Evolutionary conservation across 345 rosid species (phyloP).

Genomic region (Durio zibethinus): DNA sequence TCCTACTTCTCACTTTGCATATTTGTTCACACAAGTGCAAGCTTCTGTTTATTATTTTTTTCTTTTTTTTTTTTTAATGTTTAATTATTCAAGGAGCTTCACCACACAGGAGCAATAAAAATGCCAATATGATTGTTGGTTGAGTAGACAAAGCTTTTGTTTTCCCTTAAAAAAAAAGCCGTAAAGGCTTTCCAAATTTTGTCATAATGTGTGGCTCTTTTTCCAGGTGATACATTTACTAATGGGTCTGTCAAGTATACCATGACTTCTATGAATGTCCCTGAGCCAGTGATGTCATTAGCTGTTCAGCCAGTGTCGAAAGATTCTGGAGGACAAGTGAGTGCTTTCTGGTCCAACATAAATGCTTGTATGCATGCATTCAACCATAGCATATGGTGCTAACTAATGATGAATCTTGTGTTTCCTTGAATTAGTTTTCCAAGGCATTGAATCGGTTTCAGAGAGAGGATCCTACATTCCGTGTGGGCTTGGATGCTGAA

Average conservation of each 20-base stretch:
- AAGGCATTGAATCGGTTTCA: slow-evolving; percentile 96
- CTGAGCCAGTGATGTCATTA: slow-evolving; percentile 98
- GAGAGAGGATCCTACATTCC: slow-evolving; percentile 97
- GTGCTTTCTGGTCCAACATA: slow-evolving; percentile 21
- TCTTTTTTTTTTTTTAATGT: background rate
- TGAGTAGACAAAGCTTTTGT: background rate
- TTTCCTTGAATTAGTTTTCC: slow-evolving; percentile 58
- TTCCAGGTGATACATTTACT: slow-evolving; percentile 89
- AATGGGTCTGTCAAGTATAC: slow-evolving; percentile 91
- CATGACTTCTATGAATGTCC: slow-evolving; percentile 99
- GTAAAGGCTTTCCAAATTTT: background rate
- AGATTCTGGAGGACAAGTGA: slow-evolving; percentile 96
- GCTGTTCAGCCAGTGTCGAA: slow-evolving; percentile 97
- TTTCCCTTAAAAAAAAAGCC: background rate
- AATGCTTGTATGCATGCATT: background rate
- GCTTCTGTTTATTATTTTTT: no score
- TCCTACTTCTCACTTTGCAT: slow-evolving; percentile 16
- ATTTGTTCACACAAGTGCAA: background rate
- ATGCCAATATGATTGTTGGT: background rate
- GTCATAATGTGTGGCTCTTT: background rate
- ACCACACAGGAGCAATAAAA: background rate
- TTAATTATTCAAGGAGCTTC: slow-evolving; percentile 5
- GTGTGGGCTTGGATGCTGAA: slow-evolving; percentile 97
- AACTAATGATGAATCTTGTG: background rate
- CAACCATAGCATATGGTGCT: background rate